Evolutionary conservation across 2,329 filamentous ascomycete species (phyloP).

Genomic region (Colletotrichum sp.): DNA sequence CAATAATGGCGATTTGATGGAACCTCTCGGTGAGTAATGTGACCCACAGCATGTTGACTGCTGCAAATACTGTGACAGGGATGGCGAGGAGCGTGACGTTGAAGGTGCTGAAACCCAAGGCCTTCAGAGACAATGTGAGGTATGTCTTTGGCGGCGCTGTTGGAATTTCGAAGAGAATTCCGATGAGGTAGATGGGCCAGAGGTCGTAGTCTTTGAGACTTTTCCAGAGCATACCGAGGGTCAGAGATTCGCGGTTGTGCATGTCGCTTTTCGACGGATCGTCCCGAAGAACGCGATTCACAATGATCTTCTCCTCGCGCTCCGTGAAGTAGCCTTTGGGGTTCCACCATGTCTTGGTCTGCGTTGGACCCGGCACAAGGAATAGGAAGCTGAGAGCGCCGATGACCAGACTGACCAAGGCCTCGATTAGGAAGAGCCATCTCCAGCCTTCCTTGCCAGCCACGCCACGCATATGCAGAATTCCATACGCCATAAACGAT

Average conservation of each 20-base stretch:
- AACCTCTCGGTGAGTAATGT: conserved; percentile 49
- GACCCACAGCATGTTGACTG: conserved; percentile 38
- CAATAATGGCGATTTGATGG: conserved; percentile 51
- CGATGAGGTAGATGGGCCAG: conserved; percentile 59
- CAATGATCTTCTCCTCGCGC: conserved; percentile 58
- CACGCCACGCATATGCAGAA: conserved; percentile 43
- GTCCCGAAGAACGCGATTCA: conserved; percentile 61
- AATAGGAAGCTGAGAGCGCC: neutral
- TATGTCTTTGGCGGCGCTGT: conserved; percentile 49
- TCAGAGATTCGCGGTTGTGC: conserved; percentile 61
- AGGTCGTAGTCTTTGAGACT: conserved; percentile 59
- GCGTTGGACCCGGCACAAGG: conserved; percentile 20
- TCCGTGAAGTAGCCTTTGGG: conserved; percentile 57
- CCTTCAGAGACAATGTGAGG: conserved; percentile 55
- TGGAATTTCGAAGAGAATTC: conserved; percentile 52
- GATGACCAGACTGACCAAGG: conserved; percentile 11
- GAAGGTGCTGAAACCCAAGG: conserved; percentile 56
- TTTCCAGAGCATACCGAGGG: conserved; percentile 48
- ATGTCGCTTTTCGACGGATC: conserved; percentile 62
- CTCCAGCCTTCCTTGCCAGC: conserved; percentile 40
- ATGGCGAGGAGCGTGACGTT: conserved; percentile 57
- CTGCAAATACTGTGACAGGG: conserved; percentile 25
- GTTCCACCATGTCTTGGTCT: neutral
- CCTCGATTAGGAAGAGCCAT: conserved; percentile 61
- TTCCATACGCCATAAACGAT: conserved; percentile 39